phyloP scores from a whole-genome alignment of 164 flowering plant genomes.

The Stephania japonica region DNA sequence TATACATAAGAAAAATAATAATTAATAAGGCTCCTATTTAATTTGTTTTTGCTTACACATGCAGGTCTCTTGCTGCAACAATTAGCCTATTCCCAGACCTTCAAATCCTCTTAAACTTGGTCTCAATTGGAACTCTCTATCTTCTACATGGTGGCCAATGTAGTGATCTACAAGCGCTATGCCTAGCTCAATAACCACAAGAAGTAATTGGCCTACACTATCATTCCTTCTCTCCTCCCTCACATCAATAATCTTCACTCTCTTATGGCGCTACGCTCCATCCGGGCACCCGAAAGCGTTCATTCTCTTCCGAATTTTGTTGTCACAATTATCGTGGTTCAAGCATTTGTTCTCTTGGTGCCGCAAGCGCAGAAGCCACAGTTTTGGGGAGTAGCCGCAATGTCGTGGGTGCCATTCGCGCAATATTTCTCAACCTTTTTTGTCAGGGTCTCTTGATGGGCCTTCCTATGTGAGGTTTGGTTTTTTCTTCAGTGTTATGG shows the following conservation, averaged over 20 bases:
- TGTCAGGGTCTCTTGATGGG: conserved; percentile 68
- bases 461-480: conserved; percentile 73
- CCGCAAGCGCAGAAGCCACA: conserved; percentile 72
- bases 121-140: conserved; percentile 90
- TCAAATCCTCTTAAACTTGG: conserved; percentile 62
- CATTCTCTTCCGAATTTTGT: conserved; percentile 41
- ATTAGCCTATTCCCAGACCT: conserved; percentile 83
- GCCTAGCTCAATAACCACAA: conserved; percentile 41
- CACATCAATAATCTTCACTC: conserved; percentile 56
- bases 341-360: conserved; percentile 50
- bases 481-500: conserved; percentile 49
- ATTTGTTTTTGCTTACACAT: conserved; percentile 9
- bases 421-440: conserved; percentile 79
- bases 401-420: conserved; percentile 84
- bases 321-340: conserved; percentile 35
- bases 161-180: conserved; percentile 74
- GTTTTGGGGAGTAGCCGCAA: conserved; percentile 83
- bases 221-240: conserved; percentile 56
- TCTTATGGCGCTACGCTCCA: conserved; percentile 59
- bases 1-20: too few species aligned
- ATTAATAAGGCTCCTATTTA: too few species aligned
- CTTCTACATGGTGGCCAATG: conserved; percentile 96
- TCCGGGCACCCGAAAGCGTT: conserved; percentile 41
- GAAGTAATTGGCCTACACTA: conserved; percentile 65
- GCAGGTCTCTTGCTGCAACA: conserved; percentile 72